A percentile compares a stretch with the other conserved stretches of the same genome.
These are phyloP conservation scores for Argentina anserina DNA, from an alignment of 306 rosid genomes.

Conservation along the genomic window DNA sequence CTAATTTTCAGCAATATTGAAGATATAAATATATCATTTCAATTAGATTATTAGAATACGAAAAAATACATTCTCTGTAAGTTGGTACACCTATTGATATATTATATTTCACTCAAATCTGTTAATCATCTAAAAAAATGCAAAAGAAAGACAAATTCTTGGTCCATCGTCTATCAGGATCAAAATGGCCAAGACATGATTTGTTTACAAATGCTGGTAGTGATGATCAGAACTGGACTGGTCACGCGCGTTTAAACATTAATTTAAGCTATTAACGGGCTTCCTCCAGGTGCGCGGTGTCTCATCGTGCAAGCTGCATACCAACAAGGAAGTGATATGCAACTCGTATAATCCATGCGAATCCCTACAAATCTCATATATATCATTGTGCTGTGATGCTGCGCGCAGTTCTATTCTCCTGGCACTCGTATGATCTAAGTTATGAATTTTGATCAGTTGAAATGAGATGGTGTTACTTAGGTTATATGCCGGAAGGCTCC, in stretches of 20 bases:
- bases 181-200: not conserved
- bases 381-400: too few relatives aligned
- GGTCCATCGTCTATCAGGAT: not conserved
- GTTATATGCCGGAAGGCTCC: too few relatives aligned
- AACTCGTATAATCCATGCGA: not conserved
- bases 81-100: not conserved
- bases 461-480: too few relatives aligned
- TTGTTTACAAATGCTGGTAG: not conserved
- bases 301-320: not conserved
- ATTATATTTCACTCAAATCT: not conserved
- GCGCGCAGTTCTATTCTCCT: too few relatives aligned
- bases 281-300: not conserved
- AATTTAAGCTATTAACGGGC: not conserved
- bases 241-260: not conserved
- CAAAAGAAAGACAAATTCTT: not conserved
- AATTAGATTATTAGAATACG: not conserved
- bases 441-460: too few relatives aligned
- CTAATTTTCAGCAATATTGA: not conserved
- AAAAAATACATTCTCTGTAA: not conserved
- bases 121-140: not conserved
- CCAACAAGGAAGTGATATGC: not conserved
- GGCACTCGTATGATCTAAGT: too few relatives aligned
- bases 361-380: too few relatives aligned
- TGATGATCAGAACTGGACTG: constrained; percentile 4
- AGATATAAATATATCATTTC: not conserved